Percentiles rank a stretch among this genome's conserved stretches.
Evolutionary conservation across 2,329 filamentous ascomycete genomes (phyloP).

Genomic region (Pseudogymnoascus sp.): DNA sequence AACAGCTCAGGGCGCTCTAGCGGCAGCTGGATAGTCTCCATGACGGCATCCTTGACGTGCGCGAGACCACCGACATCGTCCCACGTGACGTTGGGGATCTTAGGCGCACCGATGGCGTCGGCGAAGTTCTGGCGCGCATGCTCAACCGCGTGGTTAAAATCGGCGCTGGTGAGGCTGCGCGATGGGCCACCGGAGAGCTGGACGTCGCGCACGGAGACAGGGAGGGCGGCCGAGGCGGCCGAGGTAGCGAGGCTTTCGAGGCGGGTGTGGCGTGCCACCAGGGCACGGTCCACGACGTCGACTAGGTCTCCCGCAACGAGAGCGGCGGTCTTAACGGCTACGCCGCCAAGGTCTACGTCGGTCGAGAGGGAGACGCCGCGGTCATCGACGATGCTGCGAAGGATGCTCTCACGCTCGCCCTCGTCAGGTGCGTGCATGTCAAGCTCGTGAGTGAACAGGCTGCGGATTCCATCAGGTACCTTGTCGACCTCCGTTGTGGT

Average conservation of each 20-base stretch:
- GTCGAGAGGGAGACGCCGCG: conserved; percentile 70
- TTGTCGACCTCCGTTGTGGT: conserved; percentile 96
- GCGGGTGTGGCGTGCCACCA: conserved; percentile 67
- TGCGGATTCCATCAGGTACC: conserved; percentile 80
- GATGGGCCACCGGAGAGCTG: conserved; percentile 77
- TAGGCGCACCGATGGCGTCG: conserved; percentile 92
- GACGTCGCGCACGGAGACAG: conserved; percentile 70
- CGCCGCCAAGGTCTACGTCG: conserved; percentile 73
- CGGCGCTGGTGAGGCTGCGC: conserved; percentile 68
- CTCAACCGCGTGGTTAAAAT: conserved; percentile 91
- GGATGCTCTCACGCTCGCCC: conserved; percentile 79
- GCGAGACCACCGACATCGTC: conserved; percentile 88
- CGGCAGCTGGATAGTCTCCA: conserved; percentile 91
- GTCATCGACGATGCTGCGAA: conserved; percentile 70
- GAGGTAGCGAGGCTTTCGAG: conserved; percentile 61
- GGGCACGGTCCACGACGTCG: conserved; percentile 86
- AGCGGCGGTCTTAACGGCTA: conserved; percentile 92
- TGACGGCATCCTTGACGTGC: conserved; percentile 94
- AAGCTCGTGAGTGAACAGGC: conserved; percentile 89
- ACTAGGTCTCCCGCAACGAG: conserved; percentile 90
- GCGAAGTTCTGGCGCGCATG: conserved; percentile 96
- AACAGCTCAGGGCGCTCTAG: conserved; percentile 89
- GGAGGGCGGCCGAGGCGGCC: conserved; percentile 18
- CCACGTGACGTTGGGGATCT: conserved; percentile 96
- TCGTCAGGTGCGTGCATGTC: conserved; percentile 93